Base-by-base conservation (phyloP, 1,139 yeast genomes). In the Debaryomyces sp. region DNA sequence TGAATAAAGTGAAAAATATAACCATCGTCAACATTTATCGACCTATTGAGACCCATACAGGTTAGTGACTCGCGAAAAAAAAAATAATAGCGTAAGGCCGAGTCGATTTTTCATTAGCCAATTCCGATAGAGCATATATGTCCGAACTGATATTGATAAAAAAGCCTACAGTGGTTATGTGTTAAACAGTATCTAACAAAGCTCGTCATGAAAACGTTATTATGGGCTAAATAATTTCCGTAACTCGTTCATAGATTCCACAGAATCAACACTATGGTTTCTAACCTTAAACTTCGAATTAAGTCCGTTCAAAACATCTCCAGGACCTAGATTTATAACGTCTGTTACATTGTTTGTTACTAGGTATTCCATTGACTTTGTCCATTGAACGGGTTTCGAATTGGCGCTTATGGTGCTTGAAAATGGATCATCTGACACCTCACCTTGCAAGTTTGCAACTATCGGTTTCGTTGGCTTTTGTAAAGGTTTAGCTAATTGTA, bases 311-410 rank as follows among this genome's bases (percentile, higher is more conserved):
- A 71, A 51, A 1, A 67, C 64, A 17, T 51, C 51, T 0, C 80
- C 79, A 1, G 80, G 80, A 0, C 80, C 80, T 29, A 75, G 49
- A 47, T 67, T 68, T 6, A 71, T 52, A 8, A 73, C 50, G 8
- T 53, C 53, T 4, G 59, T 54, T 5, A 67, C 55, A 2, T 59
- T 67, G 27, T 54, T 30, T 0, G 34, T 30, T 22, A 47, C 35
- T 29, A 73, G 49, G 26, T 42, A 52, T 33, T 66, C 59, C 50
- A 77, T 60, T 1, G 78, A 67, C 35, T 63, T 54, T 36, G 63
- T 63, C 76, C 82, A 79, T 46, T 67, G 68, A 3, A 79, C 84
- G 0, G 82, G 80, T 22, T 57, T 58, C 26, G 75, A 71, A 54
- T 73, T 77, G 18, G 69, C 74, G 5, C 52, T 50, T 7, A 78